Percentiles rank a stretch among this genome's conserved stretches.
Conservation (phyloP, 2,329 filamentous ascomycete genomes). For the Neonectria sp. region DNA sequence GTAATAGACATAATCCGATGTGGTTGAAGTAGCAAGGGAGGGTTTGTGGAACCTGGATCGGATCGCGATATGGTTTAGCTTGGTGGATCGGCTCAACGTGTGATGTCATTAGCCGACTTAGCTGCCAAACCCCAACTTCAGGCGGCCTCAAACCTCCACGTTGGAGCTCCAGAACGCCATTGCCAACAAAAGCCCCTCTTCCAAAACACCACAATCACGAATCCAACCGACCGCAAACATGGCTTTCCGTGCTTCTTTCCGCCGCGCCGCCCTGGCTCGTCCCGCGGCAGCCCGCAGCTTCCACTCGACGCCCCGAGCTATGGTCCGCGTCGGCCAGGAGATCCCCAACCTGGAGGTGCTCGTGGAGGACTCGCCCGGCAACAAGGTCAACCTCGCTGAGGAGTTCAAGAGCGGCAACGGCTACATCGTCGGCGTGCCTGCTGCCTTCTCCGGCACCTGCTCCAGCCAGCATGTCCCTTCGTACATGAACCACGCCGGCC, state of each 20-base stretch:
- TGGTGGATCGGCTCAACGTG: constrained; percentile 23
- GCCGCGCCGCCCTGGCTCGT: constrained; percentile 51
- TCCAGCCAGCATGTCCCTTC: constrained; percentile 83
- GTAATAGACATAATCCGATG: not conserved
- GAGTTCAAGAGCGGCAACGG: constrained; percentile 82
- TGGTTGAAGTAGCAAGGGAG: not conserved
- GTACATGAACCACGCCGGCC: constrained; percentile 84
- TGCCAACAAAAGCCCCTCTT: constrained; percentile 18
- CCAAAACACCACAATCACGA: constrained; percentile 21
- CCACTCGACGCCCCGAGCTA: constrained; percentile 73
- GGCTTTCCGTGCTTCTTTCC: constrained; percentile 56
- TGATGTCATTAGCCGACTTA: constrained; percentile 45
- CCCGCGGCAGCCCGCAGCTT: constrained; percentile 63
- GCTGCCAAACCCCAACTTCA: constrained; percentile 19
- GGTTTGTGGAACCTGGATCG: constrained; percentile 15
- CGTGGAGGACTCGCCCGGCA: constrained; percentile 88
- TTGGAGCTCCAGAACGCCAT: constrained; percentile 28
- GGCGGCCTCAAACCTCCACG: constrained; percentile 12
- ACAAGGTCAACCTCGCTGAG: constrained; percentile 88
- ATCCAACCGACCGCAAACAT: constrained; percentile 43
- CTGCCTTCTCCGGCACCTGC: constrained; percentile 77
- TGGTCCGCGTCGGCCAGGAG: constrained; percentile 84
- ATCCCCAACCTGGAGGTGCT: constrained; percentile 85
- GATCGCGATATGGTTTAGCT: constrained; percentile 20
- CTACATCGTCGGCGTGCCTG: constrained; percentile 88